Base-by-base conservation (phyloP, 2,329 filamentous ascomycete species). In the Diaporthe sp. region DNA sequence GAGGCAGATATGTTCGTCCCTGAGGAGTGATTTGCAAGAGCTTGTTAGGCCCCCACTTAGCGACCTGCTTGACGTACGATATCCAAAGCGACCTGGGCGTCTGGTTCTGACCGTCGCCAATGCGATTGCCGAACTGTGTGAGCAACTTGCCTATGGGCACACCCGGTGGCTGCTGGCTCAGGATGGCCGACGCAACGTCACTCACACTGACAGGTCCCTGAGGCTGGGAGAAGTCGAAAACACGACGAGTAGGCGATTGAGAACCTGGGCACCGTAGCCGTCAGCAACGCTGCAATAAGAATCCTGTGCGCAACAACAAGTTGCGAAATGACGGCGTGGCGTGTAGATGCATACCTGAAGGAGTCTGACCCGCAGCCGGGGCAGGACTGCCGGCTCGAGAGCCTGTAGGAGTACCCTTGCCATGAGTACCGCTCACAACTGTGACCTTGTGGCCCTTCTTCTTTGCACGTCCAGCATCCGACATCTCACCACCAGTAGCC, bases 401-500 rank as follows among this genome's bases (percentile, higher is more conserved):
- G 22, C 87, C 90, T 10, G 85, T 85, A 7, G 92, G 91, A 8
- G 91, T 91, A 25, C 86, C 87, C 71, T 83, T 86, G 39, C 86
- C 83, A 31, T 86, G 82, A 22, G 83, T 85, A 68, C 84, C 85
- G 42, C 74, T 75, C 13, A 75, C 70, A 65, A 77, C 39, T 28
- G 87, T 84, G 75, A 84, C 83, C 71, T 91, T 83, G 82, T 90
- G 91, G 79, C 91, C 90, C 82, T 89, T 90, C 82, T 89, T 91
- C 82, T 88, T 89, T 71, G 85, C 85, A 73, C 86, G 82, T 15
- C 85, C 86, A 6, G 88, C 88, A 78, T 93, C 91, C 1, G 91
- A 92, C 86, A 91, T 92, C 80, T 93, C 92, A 49, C 91, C 92
- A 51, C 88, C 92, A 2, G 93, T 94, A 53, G 88, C 92, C 81